Base-by-base conservation (phyloP, 306 rosid genomes). In the Carpinus fangiana region DNA sequence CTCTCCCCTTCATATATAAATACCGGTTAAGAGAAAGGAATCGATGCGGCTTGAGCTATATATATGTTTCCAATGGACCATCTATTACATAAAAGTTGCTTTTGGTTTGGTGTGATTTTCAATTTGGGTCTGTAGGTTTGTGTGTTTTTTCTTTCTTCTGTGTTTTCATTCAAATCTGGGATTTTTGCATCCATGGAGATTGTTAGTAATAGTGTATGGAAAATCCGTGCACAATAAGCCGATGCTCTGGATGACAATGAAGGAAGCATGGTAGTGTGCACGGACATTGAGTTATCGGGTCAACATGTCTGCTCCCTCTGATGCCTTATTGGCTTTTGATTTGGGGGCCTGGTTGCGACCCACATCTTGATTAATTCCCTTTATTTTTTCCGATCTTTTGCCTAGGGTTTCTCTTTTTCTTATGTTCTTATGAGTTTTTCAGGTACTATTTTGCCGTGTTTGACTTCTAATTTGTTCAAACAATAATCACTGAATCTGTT, bases 291-390 rank as follows among this genome's bases (percentile, higher is more conserved):
- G 47, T 0, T 18, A 4, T 10, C n/a, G 76, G 97, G 92, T 94
- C 88, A 57, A 85, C 85, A 88, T 89, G 98, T 94, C 97, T 90
- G 97, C 96, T 62, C 94, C 86, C 91, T 80, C 79, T 94, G 96
- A 94, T 64, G 5, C 76, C 51, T 45, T 36, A 2, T n/a, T 10
- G 11, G 52, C 72, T 66, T 41, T 77, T 92, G 94, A 94, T 90
- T 85, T 84, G 87, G 90, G 97, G 97, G 97, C 97, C 98, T 92
- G 97, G 97, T 89, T 87, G 45, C 73, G 88, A 92, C 90, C 96
- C 78, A 92, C 89, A 94, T 88, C 43, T 62, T 18, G 4, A 26
- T 23, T 23, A 23, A 23, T 2, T 11, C 5, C 34, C 13, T 4
- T 23, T 70, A 34, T 47, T 43, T 23, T 23, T 70, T 47, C 10